These are phyloP conservation scores for Vanilla planifolia DNA, from an alignment of 106 monocot species.

Conservation along the genomic window DNA sequence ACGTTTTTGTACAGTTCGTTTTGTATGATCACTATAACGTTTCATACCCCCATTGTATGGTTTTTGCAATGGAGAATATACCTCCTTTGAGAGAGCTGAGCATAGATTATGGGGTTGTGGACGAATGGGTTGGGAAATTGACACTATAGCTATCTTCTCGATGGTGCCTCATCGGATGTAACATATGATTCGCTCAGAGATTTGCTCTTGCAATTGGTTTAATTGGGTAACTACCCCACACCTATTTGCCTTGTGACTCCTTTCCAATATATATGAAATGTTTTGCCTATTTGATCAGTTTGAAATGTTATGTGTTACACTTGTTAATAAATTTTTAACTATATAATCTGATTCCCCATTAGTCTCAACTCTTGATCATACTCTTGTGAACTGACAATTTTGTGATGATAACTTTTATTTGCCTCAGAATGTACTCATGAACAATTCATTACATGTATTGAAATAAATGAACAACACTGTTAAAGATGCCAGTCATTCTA, in stretches of 20 bases:
- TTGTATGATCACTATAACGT: conserved; percentile 74
- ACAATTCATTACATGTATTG: too few relatives aligned
- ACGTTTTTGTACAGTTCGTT: conserved; percentile 90
- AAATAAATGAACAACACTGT: too few relatives aligned
- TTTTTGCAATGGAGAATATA: conserved; percentile 89
- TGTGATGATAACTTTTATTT: too few relatives aligned
- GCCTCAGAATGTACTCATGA: too few relatives aligned
- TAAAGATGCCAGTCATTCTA: too few relatives aligned
- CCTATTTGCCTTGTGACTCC: not conserved
- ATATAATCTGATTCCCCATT: too few relatives aligned
- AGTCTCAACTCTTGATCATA: too few relatives aligned
- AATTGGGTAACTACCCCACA: conserved; percentile 6
- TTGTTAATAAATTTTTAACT: too few relatives aligned
- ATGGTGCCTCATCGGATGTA: not conserved
- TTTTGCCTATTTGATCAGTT: not conserved
- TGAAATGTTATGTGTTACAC: too few relatives aligned
- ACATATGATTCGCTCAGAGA: conserved; percentile 10
- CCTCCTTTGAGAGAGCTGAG: conserved; percentile 91
- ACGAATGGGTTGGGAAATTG: conserved; percentile 57
- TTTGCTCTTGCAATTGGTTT: conserved; percentile 9
- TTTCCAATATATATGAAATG: not conserved
- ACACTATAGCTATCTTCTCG: conserved; percentile 21
- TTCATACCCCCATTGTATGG: conserved; percentile 81
- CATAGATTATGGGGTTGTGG: conserved; percentile 85
- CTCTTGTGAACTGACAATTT: too few relatives aligned